Percentiles rank a stretch among this genome's conserved stretches.
Evolutionary conservation across 2,329 filamentous ascomycete species (phyloP).

Genomic region (Hypocreales sp.): DNA sequence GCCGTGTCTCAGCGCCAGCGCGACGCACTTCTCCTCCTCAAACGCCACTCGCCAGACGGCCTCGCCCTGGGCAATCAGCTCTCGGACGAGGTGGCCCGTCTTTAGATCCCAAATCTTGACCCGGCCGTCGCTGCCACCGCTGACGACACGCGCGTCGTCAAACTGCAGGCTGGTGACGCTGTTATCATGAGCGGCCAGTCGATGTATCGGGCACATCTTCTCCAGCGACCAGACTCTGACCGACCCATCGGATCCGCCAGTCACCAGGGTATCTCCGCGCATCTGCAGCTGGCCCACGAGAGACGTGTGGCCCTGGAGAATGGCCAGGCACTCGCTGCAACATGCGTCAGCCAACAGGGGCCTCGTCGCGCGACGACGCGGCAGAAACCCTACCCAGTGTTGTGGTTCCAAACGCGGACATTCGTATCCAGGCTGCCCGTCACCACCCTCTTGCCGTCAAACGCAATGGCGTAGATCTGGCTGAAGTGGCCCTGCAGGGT

Average conservation of each 20-base stretch:
- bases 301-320: constrained; percentile 92
- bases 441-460: constrained; percentile 84
- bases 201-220: constrained; percentile 81
- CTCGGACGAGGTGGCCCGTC: constrained; percentile 76
- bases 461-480: constrained; percentile 97
- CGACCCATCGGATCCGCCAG: constrained; percentile 88
- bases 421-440: constrained; percentile 95
- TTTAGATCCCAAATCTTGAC: constrained; percentile 98
- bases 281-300: constrained; percentile 94
- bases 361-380: neutral
- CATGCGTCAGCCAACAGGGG: neutral
- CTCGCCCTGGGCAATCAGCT: constrained; percentile 81
- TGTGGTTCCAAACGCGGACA: constrained; percentile 83
- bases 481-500: constrained; percentile 92
- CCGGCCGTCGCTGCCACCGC: constrained; percentile 88
- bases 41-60: constrained; percentile 97
- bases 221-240: constrained; percentile 93
- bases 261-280: constrained; percentile 86
- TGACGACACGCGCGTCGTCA: constrained; percentile 88
- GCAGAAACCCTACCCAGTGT: neutral
- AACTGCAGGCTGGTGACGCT: constrained; percentile 97
- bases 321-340: constrained; percentile 60
- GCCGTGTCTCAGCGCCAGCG: constrained; percentile 71
- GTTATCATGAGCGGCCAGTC: constrained; percentile 92
- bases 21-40: constrained; percentile 95